Evolutionary conservation across 106 monocot genomes (phyloP), one percentile per base, ranked within the genome.

Genomic region (Allium fistulosum): DNA sequence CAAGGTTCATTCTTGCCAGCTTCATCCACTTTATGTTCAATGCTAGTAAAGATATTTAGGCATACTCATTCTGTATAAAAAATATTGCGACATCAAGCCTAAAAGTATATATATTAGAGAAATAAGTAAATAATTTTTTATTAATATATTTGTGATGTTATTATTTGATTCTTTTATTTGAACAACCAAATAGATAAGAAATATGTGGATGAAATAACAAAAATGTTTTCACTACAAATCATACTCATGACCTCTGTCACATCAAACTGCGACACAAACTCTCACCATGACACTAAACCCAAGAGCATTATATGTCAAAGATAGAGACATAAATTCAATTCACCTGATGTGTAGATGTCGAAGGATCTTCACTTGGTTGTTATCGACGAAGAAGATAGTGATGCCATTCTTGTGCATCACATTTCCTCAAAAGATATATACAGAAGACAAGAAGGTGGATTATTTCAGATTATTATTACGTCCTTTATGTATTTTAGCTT

Each of bases 301-400:
- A 37, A 37, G 37, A 37, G 37, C 37, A 37, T 37, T 37, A 37
- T 5, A 37, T 37, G 0, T 22, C 22, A 22, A 22, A 22, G 37
- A 37, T 5, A 37, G 5, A 37, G 37, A 2, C 2, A 37, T 37
- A 37, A 37, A 37, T 37, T 37, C 2, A 37, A 37, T 57, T 13
- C 16, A 2, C 16, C 2, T 73, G 37, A 69, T 52, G 58, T 74
- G 37, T 73, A 90, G 90, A 83, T 77, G 16, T 84, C 88, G 63
- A 85, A 88, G 69, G 88, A 96, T 74, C 88, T 86, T 78, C 83
- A 88, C 70, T 80, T 96, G 60, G 74, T 84, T 76, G 95, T 94
- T 53, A 71, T 86, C 71, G 95, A 96, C 73, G 95, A 96, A 80
- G 95, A 91, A 18, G 91, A 96, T 72, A 88, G 88, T 62, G 88